A percentile compares a stretch with the other conserved stretches of the same genome.
phyloP scores from a whole-genome alignment of 805 yeast species.

The Wickerhamomyces alni region DNA sequence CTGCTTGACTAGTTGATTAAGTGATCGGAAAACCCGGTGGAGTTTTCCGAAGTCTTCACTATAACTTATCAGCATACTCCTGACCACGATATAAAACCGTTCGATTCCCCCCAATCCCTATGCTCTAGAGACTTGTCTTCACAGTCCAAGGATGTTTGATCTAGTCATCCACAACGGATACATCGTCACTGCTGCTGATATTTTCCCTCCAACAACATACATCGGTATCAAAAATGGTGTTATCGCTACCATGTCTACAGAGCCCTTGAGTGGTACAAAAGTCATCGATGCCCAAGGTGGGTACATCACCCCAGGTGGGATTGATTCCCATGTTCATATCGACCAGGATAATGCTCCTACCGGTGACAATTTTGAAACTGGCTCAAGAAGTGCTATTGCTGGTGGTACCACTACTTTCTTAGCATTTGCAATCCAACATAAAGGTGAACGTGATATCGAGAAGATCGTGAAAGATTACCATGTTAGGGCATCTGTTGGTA shows the following conservation, averaged over 20 bases:
- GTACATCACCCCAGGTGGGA: constrained; percentile 44
- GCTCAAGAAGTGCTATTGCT: constrained; percentile 39
- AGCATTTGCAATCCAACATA: constrained; percentile 40
- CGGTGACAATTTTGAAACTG: constrained; percentile 39
- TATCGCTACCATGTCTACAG: constrained; percentile 30
- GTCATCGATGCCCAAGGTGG: constrained; percentile 42
- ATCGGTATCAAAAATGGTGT: constrained; percentile 37
- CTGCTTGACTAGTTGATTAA: no score
- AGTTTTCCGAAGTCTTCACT: not conserved
- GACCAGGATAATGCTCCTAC: constrained; percentile 36
- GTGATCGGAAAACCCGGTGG: constrained; percentile 1
- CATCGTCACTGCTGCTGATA: constrained; percentile 26
- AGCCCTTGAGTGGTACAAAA: constrained; percentile 20
- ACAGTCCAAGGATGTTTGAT: constrained; percentile 10
- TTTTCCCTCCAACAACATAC: constrained; percentile 30
- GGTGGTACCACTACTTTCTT: constrained; percentile 47
- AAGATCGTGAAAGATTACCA: constrained; percentile 28
- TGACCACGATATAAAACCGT: no score
- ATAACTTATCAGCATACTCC: no score
- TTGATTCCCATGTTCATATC: constrained; percentile 44
- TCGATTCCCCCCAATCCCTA: no score
- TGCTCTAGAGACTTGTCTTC: no score
- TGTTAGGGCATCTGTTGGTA: constrained; percentile 23
- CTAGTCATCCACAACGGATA: constrained; percentile 26
- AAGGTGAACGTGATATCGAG: constrained; percentile 23